phyloP scores from a whole-genome alignment of 2,329 filamentous ascomycete species.

The Penicillium sp. region DNA sequence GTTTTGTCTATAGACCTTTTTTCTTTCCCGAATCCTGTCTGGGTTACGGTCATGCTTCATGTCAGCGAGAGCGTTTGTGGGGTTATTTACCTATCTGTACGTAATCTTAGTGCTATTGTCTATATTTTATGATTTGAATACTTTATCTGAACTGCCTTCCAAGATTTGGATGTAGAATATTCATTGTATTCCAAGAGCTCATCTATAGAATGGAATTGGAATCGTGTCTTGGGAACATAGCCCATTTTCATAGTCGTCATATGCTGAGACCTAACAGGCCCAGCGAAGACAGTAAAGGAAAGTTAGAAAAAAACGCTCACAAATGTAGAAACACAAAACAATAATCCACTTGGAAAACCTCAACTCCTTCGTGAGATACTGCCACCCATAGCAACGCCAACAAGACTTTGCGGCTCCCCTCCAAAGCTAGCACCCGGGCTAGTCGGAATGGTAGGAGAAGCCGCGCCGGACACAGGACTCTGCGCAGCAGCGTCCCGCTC shows the following conservation, averaged over 20 bases:
- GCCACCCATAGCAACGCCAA: constrained; percentile 39
- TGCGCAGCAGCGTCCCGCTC: constrained; percentile 49
- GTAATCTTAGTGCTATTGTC: constrained; percentile 7
- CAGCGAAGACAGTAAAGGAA: background rate
- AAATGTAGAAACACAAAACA: background rate
- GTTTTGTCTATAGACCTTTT: background rate
- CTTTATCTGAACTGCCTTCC: background rate
- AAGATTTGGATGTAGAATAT: background rate
- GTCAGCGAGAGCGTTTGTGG: constrained; percentile 26
- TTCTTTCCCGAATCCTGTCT: constrained; percentile 6
- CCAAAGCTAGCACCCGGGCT: constrained; percentile 24
- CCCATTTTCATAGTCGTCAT: background rate
- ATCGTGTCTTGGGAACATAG: background rate
- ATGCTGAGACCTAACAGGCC: background rate
- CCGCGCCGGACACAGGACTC: constrained; percentile 26
- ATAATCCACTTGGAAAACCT: constrained; percentile 10
- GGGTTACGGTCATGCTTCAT: constrained; percentile 27
- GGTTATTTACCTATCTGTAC: constrained; percentile 3
- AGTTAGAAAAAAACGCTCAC: constrained; percentile 5
- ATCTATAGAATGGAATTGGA: background rate
- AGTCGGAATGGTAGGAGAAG: constrained; percentile 10
- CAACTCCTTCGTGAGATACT: constrained; percentile 26
- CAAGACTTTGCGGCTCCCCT: constrained; percentile 37
- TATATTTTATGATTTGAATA: background rate
- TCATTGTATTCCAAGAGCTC: background rate